Conservation (phyloP, 345 rosid genomes). For the Conringia planisiliqua region DNA sequence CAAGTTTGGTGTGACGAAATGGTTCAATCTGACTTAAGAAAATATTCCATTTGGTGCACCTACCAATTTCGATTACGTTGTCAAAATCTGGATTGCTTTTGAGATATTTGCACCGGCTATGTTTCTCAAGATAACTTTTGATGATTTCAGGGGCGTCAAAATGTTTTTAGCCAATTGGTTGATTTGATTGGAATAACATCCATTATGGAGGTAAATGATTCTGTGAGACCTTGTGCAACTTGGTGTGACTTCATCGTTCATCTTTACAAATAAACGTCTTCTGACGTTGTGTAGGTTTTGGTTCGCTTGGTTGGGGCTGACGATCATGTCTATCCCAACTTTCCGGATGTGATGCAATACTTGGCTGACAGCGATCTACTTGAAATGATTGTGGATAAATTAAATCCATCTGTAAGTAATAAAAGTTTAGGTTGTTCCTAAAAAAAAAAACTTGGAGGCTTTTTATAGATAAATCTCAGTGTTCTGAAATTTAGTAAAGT, state of each 20-base stretch:
- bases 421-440: neutral
- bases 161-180: constrained; percentile 57
- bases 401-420: constrained; percentile 75
- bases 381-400: constrained; percentile 84
- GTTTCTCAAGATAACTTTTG: neutral
- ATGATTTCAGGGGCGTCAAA: constrained; percentile 64
- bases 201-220: constrained; percentile 75
- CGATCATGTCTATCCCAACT: constrained; percentile 71
- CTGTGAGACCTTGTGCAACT: constrained; percentile 22
- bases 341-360: constrained; percentile 68
- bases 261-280: constrained; percentile 1
- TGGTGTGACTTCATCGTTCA: neutral
- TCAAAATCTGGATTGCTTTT: neutral
- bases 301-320: constrained; percentile 88
- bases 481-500: neutral
- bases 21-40: neutral
- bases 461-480: neutral
- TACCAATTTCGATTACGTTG: neutral
- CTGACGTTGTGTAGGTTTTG: constrained; percentile 46
- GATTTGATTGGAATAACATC: constrained; percentile 93
- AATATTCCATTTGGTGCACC: constrained; percentile 30
- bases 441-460: neutral
- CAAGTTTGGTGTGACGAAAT: constrained; percentile 13
- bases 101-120: neutral
- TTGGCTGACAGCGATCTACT: constrained; percentile 75